phyloP scores from a whole-genome alignment of 768 basidiomycete species.

The Boletales sp. region DNA sequence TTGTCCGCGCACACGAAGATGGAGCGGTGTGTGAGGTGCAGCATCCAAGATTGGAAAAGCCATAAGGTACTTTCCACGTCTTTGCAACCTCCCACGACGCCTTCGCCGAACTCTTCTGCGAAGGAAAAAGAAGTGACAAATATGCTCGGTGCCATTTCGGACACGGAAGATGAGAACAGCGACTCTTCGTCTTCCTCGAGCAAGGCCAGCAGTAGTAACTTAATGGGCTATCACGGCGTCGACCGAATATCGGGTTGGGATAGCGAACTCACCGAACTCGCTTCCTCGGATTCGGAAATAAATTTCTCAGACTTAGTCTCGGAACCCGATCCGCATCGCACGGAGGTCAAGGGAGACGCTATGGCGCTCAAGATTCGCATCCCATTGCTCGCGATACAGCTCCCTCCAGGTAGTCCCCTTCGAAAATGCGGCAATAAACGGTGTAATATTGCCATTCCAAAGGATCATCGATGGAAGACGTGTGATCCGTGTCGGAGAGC shows the following conservation, averaged over 20 bases:
- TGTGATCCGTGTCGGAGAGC: constrained; percentile 41
- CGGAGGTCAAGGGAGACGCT: background rate
- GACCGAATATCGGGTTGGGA: constrained; percentile 16
- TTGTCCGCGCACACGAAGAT: constrained; percentile 4
- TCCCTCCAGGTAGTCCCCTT: constrained; percentile 2
- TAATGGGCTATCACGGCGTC: background rate
- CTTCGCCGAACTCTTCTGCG: background rate
- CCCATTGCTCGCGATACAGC: constrained; percentile 18
- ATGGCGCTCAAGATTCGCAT: constrained; percentile 18
- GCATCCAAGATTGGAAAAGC: constrained; percentile 17
- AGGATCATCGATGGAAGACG: constrained; percentile 38
- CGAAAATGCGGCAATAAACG: constrained; percentile 32
- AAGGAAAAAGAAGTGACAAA: background rate
- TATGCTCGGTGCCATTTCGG: background rate
- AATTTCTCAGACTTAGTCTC: constrained; percentile 1
- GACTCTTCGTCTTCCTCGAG: background rate
- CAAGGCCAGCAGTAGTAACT: background rate
- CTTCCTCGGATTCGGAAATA: constrained; percentile 10
- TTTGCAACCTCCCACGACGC: background rate
- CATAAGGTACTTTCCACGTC: background rate
- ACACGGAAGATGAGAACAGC: background rate
- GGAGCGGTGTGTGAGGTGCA: constrained; percentile 19
- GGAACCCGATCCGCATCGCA: background rate
- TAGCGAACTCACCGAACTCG: constrained; percentile 23
- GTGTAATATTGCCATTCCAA: constrained; percentile 34